Evolutionary conservation across 805 yeast genomes (phyloP).

Genomic region (Saccharomycopsis capsularis): DNA sequence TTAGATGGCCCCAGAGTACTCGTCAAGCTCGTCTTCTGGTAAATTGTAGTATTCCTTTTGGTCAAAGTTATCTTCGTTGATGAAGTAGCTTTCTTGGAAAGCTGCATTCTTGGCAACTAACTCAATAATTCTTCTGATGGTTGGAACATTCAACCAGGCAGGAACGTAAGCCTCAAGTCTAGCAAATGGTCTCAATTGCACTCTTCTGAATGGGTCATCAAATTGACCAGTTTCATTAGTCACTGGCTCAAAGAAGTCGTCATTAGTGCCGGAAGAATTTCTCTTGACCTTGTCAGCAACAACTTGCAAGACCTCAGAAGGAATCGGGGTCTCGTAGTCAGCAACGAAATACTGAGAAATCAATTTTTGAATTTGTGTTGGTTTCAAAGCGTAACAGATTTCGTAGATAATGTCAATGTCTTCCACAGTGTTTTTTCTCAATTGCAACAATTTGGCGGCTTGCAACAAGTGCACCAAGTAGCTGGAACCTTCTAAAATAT

Average conservation of each 20-base stretch:
- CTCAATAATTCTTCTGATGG: conserved; percentile 81
- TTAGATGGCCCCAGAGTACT: no score
- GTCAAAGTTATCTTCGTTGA: conserved; percentile 10
- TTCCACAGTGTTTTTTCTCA: conserved; percentile 80
- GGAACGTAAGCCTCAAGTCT: conserved; percentile 89
- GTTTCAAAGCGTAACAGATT: conserved; percentile 88
- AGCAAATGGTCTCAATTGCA: conserved; percentile 69
- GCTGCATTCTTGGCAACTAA: conserved; percentile 78
- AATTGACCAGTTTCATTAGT: conserved; percentile 62
- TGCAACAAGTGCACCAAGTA: conserved; percentile 83
- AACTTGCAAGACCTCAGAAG: conserved; percentile 68
- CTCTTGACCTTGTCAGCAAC: conserved; percentile 75
- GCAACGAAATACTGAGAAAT: conserved; percentile 85
- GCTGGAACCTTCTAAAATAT: conserved; percentile 77
- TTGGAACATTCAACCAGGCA: conserved; percentile 86
- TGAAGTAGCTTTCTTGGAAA: conserved; percentile 42
- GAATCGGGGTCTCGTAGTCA: conserved; percentile 90
- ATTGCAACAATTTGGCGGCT: conserved; percentile 86
- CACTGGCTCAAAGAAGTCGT: conserved; percentile 63
- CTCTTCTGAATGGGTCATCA: conserved; percentile 75
- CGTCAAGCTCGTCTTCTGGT: conserved; percentile 12
- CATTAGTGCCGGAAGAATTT: conserved; percentile 33
- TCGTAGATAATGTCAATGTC: conserved; percentile 91
- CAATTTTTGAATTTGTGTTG: conserved; percentile 91
- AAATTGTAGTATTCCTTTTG: conserved; percentile 19